These are phyloP conservation scores for Aspergillus sergii DNA, from an alignment of 2,329 filamentous ascomycete species.

Conservation along the genomic window DNA sequence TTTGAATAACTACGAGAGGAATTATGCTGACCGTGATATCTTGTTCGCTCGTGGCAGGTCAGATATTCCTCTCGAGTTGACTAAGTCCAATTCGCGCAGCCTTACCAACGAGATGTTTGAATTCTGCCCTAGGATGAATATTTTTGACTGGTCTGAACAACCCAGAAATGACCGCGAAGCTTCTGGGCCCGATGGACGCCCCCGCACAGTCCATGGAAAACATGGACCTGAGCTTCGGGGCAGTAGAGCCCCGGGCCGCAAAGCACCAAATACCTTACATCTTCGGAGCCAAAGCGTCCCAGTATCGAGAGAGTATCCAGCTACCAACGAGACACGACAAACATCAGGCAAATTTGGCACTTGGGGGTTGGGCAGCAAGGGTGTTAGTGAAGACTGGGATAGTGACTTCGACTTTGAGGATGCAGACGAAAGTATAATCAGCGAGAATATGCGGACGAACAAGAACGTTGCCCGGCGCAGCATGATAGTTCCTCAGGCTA, in stretches of 20 bases:
- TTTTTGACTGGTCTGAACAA: constrained; percentile 68
- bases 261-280: constrained; percentile 62
- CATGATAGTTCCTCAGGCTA: constrained; percentile 60
- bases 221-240: constrained; percentile 59
- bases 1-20: constrained; percentile 8
- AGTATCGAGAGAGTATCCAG: constrained; percentile 53
- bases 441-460: constrained; percentile 43
- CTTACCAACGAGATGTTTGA: constrained; percentile 29
- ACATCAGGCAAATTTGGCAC: constrained; percentile 63
- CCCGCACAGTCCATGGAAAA: constrained; percentile 66
- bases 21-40: constrained; percentile 6
- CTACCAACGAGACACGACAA: constrained; percentile 54
- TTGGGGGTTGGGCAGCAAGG: constrained; percentile 68
- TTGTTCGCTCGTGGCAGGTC: constrained; percentile 4
- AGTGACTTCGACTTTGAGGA: constrained; percentile 69
- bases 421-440: constrained; percentile 44
- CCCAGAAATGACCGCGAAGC: constrained; percentile 56
- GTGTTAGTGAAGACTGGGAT: constrained; percentile 69
- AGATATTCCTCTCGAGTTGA: constrained; percentile 6
- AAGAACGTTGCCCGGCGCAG: constrained; percentile 30
- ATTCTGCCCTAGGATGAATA: constrained; percentile 53
- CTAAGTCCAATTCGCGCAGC: constrained; percentile 17
- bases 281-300: constrained; percentile 69
- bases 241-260: constrained; percentile 60
- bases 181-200: constrained; percentile 57